These are phyloP conservation scores for Nemania abortiva DNA, from an alignment of 2,329 filamentous ascomycete genomes.

Conservation along the genomic window DNA sequence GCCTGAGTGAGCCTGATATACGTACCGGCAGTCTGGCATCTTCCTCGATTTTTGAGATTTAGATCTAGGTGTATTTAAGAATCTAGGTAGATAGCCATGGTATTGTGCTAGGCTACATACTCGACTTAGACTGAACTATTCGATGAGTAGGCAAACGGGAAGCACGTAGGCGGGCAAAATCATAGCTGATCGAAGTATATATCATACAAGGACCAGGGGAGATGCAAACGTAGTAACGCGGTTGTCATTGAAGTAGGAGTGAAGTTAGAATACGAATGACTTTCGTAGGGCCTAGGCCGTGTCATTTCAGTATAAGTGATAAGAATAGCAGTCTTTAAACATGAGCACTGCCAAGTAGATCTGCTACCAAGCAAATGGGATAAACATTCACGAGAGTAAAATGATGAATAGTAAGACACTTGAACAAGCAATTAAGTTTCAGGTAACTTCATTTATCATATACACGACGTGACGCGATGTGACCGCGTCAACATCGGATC, in stretches of 20 bases:
- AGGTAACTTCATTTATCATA: constrained; percentile 6
- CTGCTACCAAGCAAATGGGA: neutral
- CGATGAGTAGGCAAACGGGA: no score
- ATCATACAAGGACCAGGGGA: neutral
- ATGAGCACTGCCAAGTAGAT: no score
- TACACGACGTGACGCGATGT: constrained; percentile 10
- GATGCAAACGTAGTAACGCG: neutral
- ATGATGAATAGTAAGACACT: neutral
- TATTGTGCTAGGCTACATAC: neutral
- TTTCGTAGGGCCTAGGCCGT: neutral
- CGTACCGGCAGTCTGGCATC: neutral
- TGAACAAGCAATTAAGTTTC: neutral
- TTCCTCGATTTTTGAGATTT: neutral
- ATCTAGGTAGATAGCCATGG: neutral
- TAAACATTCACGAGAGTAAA: neutral
- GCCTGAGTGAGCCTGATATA: no score
- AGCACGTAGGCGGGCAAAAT: no score
- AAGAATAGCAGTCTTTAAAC: no score
- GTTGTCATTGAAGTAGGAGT: neutral
- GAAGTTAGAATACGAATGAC: neutral
- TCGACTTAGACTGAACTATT: no score
- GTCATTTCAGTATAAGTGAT: neutral
- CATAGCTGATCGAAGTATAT: neutral
- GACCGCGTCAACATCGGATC: constrained; percentile 5
- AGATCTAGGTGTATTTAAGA: neutral